Evolutionary conservation across 2,329 filamentous ascomycete species (phyloP).

Genomic region (Colletotrichum tropicale): DNA sequence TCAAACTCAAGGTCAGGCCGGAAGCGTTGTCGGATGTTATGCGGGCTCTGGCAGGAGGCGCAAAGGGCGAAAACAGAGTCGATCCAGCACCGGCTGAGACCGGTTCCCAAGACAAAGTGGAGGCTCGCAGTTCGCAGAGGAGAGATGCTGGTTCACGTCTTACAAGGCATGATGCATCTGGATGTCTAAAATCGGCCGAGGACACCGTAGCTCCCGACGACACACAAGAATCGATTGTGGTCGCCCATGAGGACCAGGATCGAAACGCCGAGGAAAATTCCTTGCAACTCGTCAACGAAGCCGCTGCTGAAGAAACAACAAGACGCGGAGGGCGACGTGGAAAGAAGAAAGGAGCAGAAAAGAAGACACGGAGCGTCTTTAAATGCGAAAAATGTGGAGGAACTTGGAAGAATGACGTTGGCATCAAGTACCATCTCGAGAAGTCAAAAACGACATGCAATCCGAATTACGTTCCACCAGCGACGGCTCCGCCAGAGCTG

Average conservation of each 20-base stretch:
- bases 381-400: constrained; percentile 58
- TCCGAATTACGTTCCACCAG: constrained; percentile 42
- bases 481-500: background rate
- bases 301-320: background rate
- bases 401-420: constrained; percentile 62
- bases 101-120: background rate
- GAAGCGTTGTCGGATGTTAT: background rate
- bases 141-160: background rate
- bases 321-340: background rate
- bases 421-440: constrained; percentile 62
- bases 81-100: background rate
- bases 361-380: constrained; percentile 31
- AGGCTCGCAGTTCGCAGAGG: background rate
- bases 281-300: background rate
- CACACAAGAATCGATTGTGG: background rate
- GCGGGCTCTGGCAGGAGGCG: background rate
- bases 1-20: constrained; percentile 10
- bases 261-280: background rate
- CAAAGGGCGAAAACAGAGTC: background rate
- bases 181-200: background rate
- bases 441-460: constrained; percentile 62
- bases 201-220: background rate
- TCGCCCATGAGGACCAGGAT: background rate
- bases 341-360: background rate
- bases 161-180: background rate